A percentile compares a stretch with the other conserved stretches of the same genome.
phyloP scores from a whole-genome alignment of 805 yeast genomes.

The Kazachstania psychrophila region DNA sequence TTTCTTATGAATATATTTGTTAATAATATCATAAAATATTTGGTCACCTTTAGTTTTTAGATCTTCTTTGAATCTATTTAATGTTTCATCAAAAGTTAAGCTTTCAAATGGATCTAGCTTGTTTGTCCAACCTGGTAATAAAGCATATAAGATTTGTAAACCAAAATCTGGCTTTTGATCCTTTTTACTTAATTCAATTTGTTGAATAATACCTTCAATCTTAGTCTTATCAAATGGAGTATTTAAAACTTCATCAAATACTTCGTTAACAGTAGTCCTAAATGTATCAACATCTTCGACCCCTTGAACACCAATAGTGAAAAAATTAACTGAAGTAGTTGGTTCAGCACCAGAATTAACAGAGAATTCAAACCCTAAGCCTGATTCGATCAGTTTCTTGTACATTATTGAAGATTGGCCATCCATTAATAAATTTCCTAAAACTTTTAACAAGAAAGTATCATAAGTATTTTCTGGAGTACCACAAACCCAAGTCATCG shows the following conservation, averaged over 20 bases:
- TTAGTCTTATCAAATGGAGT: constrained; percentile 46
- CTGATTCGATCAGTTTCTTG: constrained; percentile 76
- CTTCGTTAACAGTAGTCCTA: constrained; percentile 37
- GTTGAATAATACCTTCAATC: constrained; percentile 82
- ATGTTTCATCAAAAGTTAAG: constrained; percentile 54
- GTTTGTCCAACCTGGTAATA: constrained; percentile 83
- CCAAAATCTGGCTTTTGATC: constrained; percentile 91
- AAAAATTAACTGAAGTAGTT: constrained; percentile 63
- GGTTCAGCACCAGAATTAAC: constrained; percentile 84
- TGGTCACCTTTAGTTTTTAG: constrained; percentile 42
- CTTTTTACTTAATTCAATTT: constrained; percentile 71
- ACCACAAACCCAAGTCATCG: constrained; percentile 85
- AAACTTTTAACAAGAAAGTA: constrained; percentile 60
- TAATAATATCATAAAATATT: constrained; percentile 53
- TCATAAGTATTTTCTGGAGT: constrained; percentile 59
- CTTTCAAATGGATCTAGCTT: constrained; percentile 64
- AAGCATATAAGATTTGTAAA: constrained; percentile 56
- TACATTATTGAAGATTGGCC: constrained; percentile 91
- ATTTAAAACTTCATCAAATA: constrained; percentile 37
- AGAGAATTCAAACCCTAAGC: constrained; percentile 75
- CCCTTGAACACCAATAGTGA: constrained; percentile 83
- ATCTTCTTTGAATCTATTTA: constrained; percentile 53
- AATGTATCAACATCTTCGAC: constrained; percentile 42
- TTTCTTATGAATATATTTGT: constrained; percentile 40
- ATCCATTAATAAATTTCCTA: constrained; percentile 65